Conservation (phyloP, 345 rosid genomes). For the Turnera subulata region DNA sequence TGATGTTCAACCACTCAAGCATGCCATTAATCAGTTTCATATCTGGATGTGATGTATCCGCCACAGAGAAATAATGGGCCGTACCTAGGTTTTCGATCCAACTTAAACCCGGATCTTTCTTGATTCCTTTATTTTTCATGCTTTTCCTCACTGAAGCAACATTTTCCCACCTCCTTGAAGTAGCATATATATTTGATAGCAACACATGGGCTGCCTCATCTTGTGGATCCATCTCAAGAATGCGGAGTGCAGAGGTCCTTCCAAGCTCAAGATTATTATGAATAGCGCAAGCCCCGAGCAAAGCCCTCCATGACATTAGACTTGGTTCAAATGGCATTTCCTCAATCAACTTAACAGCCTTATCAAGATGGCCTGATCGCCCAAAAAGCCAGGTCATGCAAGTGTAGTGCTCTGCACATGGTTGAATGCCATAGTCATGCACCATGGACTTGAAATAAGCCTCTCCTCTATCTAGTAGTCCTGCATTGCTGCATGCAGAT, state of each 20-base stretch:
- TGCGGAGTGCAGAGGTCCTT: conserved; percentile 45
- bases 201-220: conserved; percentile 76
- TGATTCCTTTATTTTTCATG: conserved; percentile 68
- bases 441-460: conserved; percentile 67
- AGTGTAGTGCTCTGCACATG: conserved; percentile 73
- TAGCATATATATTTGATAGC: conserved; percentile 72
- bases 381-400: conserved; percentile 85
- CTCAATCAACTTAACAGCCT: conserved; percentile 60
- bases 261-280: conserved; percentile 68
- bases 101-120: conserved; percentile 83
- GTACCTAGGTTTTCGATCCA: conserved; percentile 77
- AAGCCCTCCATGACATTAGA: conserved; percentile 78
- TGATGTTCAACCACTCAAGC: conserved; percentile 81
- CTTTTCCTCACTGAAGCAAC: conserved; percentile 60
- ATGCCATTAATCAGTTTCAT: conserved; percentile 66
- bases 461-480: conserved; percentile 59
- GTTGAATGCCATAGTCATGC: conserved; percentile 58
- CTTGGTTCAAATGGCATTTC: conserved; percentile 62
- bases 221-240: conserved; percentile 64
- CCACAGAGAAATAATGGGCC: conserved; percentile 61
- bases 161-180: conserved; percentile 55
- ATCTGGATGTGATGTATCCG: conserved; percentile 61
- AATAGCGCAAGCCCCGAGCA: conserved; percentile 75
- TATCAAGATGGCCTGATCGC: conserved; percentile 65
- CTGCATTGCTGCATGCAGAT: conserved; percentile 81